Base-by-base conservation (phyloP, 208 protist genomes). In the Blechomonas ayalai region DNA sequence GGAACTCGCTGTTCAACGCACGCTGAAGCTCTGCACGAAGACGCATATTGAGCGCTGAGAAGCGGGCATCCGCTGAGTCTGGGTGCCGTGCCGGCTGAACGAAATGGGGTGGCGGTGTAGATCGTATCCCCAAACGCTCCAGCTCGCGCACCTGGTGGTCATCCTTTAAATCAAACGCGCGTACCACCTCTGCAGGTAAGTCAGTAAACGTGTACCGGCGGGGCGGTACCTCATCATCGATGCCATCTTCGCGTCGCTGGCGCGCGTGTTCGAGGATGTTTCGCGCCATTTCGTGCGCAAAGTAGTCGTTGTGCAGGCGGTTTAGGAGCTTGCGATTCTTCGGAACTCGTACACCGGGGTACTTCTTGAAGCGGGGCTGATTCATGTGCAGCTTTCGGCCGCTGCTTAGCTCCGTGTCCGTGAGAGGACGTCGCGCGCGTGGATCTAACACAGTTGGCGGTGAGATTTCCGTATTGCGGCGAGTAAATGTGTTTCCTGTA, bases 231-330 rank as follows among this genome's bases (percentile, higher is more conserved):
- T 42, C 48, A 2, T n/a, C 37, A 5, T 41, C 38, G 29, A 2
- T 47, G 26, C 62, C 47, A 19, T 63, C 49, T 37, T 51, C 67
- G n/a, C 65, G 66, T 24, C 55, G 69, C 28, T 67, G 54, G 36
- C 67, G 72, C 12, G 77, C 75, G 36, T 70, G 65, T 6, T 55
- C 54, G 19, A 79, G 41, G 3, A 87, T 64, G 28, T 77, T 58
- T n/a, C 44, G 50, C 0, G 66, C 63, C 33, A 74, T 47, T 24
- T 73, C 73, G n/a, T 50, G 52, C n/a, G 68, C 73, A 39, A 94
- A 82, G 41, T 83, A 77, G 48, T 89, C 77, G 39, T 93, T 93
- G 25, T 82, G 40, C 10, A 93, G 66, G 3, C 80, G 76, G 46
- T 93, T 93, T 8, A 75, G 70, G 40, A 70, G 58, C 39, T 90